Conservation (phyloP, 2,329 filamentous ascomycete species). For the Calonectria pteridis region DNA sequence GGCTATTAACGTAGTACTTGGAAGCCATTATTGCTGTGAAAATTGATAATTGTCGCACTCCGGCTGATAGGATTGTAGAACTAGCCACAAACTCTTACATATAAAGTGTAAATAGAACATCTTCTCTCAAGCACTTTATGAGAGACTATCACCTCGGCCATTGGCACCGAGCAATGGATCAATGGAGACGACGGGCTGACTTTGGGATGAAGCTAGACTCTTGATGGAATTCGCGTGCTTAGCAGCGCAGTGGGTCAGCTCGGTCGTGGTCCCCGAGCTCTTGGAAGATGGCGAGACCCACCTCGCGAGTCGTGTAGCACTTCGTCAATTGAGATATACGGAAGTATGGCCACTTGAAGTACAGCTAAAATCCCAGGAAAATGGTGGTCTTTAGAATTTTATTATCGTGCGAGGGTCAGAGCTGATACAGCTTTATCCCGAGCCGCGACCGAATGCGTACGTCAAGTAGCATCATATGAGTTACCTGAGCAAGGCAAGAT, state of each 20-base stretch:
- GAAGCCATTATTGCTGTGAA: not conserved
- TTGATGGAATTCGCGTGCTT: not conserved
- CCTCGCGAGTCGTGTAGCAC: no score
- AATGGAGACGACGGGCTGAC: not conserved
- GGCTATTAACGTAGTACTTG: constrained; percentile 14
- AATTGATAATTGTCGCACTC: not conserved
- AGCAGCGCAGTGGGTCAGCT: not conserved
- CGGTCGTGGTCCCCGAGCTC: not conserved
- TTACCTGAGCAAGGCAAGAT: no score
- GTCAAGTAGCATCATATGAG: no score
- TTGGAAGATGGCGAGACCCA: no score
- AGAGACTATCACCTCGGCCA: not conserved
- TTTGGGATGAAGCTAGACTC: not conserved
- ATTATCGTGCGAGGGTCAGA: no score
- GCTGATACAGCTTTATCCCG: no score
- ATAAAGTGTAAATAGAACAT: not conserved
- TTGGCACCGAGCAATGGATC: not conserved
- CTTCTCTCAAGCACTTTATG: not conserved
- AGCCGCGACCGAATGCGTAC: no score
- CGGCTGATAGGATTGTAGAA: not conserved
- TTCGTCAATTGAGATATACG: no score
- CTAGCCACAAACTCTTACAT: not conserved
- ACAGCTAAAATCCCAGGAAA: no score
- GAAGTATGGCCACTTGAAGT: no score
- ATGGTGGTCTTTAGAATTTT: no score